A percentile compares a stretch with the other conserved stretches of the same genome.
phyloP scores from a whole-genome alignment of 129 eudicot species.

The Flaveria brownii region DNA sequence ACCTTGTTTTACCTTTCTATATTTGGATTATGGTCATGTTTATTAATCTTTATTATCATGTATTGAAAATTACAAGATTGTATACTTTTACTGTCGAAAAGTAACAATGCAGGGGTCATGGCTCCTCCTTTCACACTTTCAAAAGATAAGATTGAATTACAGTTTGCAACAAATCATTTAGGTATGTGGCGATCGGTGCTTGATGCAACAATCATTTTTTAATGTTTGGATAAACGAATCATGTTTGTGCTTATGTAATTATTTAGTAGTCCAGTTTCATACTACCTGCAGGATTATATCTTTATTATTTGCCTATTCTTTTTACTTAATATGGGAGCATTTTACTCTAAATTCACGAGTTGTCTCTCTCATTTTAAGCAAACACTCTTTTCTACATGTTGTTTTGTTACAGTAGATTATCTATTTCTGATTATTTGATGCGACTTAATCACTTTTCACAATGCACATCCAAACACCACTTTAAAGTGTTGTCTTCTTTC shows the following conservation, averaged over 20 bases:
- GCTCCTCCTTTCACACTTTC: conserved; percentile 77
- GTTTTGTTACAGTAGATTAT: not conserved
- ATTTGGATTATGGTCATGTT: not conserved
- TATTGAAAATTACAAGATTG: not conserved
- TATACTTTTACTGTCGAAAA: conserved; percentile 32
- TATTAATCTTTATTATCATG: not conserved
- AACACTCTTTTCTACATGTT: too few species aligned
- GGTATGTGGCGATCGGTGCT: conserved; percentile 37
- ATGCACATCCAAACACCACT: not conserved
- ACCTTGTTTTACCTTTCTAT: not conserved
- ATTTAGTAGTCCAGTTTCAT: too few species aligned
- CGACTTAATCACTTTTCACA: not conserved
- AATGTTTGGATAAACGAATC: too few species aligned
- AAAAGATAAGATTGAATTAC: conserved; percentile 73
- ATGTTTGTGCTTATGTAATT: too few species aligned
- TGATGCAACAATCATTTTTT: not conserved
- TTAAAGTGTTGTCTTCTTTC: conserved; percentile 12
- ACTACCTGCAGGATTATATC: too few species aligned
- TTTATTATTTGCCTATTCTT: too few species aligned
- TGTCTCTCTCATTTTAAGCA: too few species aligned
- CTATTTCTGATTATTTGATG: not conserved
- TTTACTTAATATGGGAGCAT: too few species aligned
- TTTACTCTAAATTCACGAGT: too few species aligned
- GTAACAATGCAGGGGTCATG: conserved; percentile 94
- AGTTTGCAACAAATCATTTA: conserved; percentile 84